phyloP scores from a whole-genome alignment of 805 yeast genomes.

The Jamesozyma jinghongensis region DNA sequence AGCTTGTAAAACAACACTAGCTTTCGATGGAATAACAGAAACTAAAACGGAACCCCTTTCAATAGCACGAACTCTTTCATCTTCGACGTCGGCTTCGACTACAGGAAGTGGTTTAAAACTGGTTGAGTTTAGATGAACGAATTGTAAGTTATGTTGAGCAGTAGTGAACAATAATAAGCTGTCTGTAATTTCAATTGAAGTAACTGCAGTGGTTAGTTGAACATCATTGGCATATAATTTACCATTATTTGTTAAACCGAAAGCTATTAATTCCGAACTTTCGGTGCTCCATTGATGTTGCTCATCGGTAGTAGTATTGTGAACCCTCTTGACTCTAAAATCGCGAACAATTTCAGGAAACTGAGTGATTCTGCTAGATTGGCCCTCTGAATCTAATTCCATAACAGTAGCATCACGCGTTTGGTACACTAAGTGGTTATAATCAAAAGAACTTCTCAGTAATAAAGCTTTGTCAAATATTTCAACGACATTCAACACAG shows the following conservation, averaged over 20 bases:
- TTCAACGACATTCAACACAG: conserved; percentile 35
- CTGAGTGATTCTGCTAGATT: conserved; percentile 32
- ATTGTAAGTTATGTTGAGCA: conserved; percentile 74
- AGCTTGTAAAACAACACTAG: conserved; percentile 81
- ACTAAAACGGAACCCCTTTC: conserved; percentile 90
- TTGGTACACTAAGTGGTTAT: conserved; percentile 45
- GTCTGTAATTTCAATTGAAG: conserved; percentile 69
- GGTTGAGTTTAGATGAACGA: conserved; percentile 54
- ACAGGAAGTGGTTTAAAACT: conserved; percentile 34
- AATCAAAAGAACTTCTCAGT: conserved; percentile 47
- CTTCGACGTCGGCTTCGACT: conserved; percentile 36
- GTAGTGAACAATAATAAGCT: conserved; percentile 74
- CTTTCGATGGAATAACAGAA: conserved; percentile 68
- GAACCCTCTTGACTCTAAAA: conserved; percentile 38
- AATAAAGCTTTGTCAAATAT: conserved; percentile 45
- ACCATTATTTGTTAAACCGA: conserved; percentile 72
- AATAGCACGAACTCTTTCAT: conserved; percentile 79
- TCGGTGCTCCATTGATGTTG: conserved; percentile 24
- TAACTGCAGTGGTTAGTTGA: conserved; percentile 62
- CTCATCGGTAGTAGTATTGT: conserved; percentile 13
- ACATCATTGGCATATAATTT: conserved; percentile 56
- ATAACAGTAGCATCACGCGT: conserved; percentile 54
- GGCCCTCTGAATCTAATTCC: conserved; percentile 31
- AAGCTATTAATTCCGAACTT: conserved; percentile 35
- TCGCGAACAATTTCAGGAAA: conserved; percentile 67